A percentile compares a stretch with the other conserved stretches of the same genome.
Conservation (phyloP, 1,139 yeast species). For the Zygoascus sp. region DNA sequence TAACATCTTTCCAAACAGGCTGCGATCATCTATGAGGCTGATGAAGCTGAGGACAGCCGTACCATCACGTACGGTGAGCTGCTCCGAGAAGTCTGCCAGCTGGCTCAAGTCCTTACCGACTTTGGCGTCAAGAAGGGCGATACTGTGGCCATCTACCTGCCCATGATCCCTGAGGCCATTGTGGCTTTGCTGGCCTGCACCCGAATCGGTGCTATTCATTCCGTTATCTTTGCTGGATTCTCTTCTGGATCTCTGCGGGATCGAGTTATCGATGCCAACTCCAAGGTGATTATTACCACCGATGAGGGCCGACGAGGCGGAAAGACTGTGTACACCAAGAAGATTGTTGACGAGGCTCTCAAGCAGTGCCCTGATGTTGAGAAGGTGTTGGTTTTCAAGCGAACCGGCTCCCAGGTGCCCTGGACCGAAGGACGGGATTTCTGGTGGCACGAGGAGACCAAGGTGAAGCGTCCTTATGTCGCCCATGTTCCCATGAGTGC, state of each 20-base stretch:
- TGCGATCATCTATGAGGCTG: conserved; percentile 94
- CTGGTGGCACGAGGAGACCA: conserved; percentile 89
- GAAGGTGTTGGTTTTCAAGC: conserved; percentile 78
- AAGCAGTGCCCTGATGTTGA: conserved; percentile 71
- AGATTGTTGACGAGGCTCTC: conserved; percentile 91
- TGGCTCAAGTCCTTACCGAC: conserved; percentile 77
- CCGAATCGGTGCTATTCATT: conserved; percentile 93
- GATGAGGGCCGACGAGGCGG: conserved; percentile 98
- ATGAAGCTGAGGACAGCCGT: conserved; percentile 69
- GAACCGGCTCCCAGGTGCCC: conserved; percentile 71
- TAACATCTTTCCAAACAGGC: conserved; percentile 17
- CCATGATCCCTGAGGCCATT: conserved; percentile 96
- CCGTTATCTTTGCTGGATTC: conserved; percentile 96
- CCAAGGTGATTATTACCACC: conserved; percentile 87
- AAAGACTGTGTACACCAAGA: conserved; percentile 82
- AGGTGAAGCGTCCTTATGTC: conserved; percentile 74
- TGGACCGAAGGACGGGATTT: conserved; percentile 82
- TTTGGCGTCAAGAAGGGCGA: conserved; percentile 95
- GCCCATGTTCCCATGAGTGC: conserved; percentile 86
- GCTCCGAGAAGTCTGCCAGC: conserved; percentile 78
- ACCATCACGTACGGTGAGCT: conserved; percentile 80
- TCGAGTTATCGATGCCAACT: conserved; percentile 83
- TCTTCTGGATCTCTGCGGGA: conserved; percentile 90
- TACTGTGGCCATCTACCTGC: conserved; percentile 92
- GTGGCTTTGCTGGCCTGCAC: conserved; percentile 92